Percentiles rank a stretch among this genome's conserved stretches.
phyloP scores from a whole-genome alignment of 169 alveolate species.

The Eimeria tenella region DNA sequence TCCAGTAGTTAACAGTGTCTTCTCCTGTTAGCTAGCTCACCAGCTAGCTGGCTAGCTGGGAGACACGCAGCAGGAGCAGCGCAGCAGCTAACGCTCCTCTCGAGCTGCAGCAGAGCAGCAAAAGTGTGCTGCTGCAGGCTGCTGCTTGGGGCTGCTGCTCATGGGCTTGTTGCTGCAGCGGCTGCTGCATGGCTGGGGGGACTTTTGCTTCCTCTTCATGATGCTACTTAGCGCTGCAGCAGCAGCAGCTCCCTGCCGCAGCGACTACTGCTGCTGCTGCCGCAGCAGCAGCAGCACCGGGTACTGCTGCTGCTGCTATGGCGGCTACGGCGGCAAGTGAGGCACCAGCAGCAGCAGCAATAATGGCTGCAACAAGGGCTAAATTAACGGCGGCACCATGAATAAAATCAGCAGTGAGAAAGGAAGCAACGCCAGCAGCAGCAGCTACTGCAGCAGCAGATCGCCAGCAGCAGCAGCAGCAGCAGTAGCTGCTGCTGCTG shows the following conservation, averaged over 20 bases:
- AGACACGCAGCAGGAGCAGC: not conserved
- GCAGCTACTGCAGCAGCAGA: not conserved
- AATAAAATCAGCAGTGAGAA: not conserved
- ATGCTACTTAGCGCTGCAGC: not conserved
- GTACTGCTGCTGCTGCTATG: not conserved
- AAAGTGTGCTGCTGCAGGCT: not conserved
- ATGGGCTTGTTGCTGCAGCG: no score
- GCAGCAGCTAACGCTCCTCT: not conserved
- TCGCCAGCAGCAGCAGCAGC: no score
- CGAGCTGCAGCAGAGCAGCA: not conserved
- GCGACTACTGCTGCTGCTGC: not conserved
- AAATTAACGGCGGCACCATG: not conserved
- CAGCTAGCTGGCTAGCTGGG: no score
- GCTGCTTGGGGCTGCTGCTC: not conserved
- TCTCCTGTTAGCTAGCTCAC: no score
- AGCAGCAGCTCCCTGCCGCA: not conserved
- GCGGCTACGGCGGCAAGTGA: not conserved
- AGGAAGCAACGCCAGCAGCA: not conserved
- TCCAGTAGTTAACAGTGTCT: no score
- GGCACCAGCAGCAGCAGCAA: not conserved
- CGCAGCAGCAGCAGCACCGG: not conserved
- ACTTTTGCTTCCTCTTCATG: not conserved
- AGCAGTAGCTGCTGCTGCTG: no score
- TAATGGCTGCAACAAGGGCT: not conserved
- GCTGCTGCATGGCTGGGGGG: not conserved